Base-by-base conservation (phyloP, 108 stramenopile genomes). In the Phaeodactylum tricornutum region DNA sequence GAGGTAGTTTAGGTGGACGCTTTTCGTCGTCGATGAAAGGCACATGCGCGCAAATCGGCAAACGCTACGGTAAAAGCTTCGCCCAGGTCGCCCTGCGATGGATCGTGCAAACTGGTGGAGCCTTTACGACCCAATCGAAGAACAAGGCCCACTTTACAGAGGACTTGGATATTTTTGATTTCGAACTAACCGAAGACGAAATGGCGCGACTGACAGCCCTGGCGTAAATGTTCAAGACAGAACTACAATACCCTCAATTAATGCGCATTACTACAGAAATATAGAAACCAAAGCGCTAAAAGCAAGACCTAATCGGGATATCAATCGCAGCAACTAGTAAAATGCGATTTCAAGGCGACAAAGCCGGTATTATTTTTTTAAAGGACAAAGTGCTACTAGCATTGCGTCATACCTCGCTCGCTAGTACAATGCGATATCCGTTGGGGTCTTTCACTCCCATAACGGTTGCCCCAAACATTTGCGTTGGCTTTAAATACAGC, bases 1-100 rank as follows among this genome's bases (percentile, higher is more conserved):
- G 57, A 23, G 65, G 65, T 25, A 48, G 44, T 29, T 47, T 67
- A 11, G 70, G 70, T 12, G 71, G 71, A 28, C 53, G 58, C 36
- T 80, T 56, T 44, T 61, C 37, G 46, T 56, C 37, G 21, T 57
- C 12, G 48, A 73, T 66, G 50, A 74, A 50, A 30, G 52, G 35
- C 19, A 47, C 29, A 8, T 84, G 67, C 42, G 76, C 63, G n/a
- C 30, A 44, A 12, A 81, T 87, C 37, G 81, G 81, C 12, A 79
- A 73, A 57, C 53, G 58, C 1, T 79, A 84, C 50, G 67, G 72
- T 41, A 87, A 87, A 59, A 66, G 58, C 33, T 68, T 58, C 26
- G 81, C 81, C 7, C 85, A 87, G 38, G 81, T 87, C 6, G 81
- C 81, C 1, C 63, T 87, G 17, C 74, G 77, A 50, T 87, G 79